Conservation (phyloP, 495 filamentous ascomycete species). For the Coniosporium apollinis region DNA sequence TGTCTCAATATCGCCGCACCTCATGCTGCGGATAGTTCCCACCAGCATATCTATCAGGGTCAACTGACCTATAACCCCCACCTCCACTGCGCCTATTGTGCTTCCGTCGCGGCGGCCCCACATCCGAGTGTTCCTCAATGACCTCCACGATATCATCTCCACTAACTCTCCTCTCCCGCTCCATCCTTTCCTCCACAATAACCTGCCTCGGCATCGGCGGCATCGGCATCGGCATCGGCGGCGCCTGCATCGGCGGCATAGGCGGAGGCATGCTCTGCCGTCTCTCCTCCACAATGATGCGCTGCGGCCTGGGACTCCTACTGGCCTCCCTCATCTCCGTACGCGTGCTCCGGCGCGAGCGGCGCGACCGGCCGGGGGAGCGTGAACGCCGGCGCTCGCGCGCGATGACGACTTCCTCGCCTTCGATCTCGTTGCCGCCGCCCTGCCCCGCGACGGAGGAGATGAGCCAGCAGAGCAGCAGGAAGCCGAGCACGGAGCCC, state of each 20-base stretch:
- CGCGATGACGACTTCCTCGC: constrained; percentile 14
- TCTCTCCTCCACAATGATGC: constrained; percentile 21
- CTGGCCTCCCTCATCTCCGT: constrained; percentile 20
- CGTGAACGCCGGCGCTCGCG: constrained; percentile 6
- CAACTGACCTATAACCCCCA: constrained; percentile 16
- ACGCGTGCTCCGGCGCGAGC: constrained; percentile 15
- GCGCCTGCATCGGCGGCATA: constrained; percentile 3
- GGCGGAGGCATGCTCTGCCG: too few relatives aligned
- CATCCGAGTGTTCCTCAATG: constrained; percentile 23
- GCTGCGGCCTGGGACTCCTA: constrained; percentile 16
- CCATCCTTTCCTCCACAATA: constrained; percentile 11
- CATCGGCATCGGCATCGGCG: constrained; percentile 4
- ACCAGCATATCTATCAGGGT: constrained; percentile 4
- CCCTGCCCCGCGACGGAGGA: constrained; percentile 21
- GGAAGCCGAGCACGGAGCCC: constrained; percentile 66
- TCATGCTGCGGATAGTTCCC: constrained; percentile 5
- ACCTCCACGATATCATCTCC: constrained; percentile 29
- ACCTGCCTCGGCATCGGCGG: neutral
- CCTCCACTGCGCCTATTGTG: constrained; percentile 11
- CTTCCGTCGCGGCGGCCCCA: constrained; percentile 15
- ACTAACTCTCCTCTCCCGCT: constrained; percentile 14
- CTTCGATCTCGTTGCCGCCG: constrained; percentile 5
- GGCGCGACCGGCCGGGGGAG: constrained; percentile 7
- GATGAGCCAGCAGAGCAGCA: constrained; percentile 59
- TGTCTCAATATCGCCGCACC: too few relatives aligned